Evolutionary conservation across 2,329 filamentous ascomycete species (phyloP), one percentile per base, ranked within the genome.

Genomic region (Claviceps spartinae): DNA sequence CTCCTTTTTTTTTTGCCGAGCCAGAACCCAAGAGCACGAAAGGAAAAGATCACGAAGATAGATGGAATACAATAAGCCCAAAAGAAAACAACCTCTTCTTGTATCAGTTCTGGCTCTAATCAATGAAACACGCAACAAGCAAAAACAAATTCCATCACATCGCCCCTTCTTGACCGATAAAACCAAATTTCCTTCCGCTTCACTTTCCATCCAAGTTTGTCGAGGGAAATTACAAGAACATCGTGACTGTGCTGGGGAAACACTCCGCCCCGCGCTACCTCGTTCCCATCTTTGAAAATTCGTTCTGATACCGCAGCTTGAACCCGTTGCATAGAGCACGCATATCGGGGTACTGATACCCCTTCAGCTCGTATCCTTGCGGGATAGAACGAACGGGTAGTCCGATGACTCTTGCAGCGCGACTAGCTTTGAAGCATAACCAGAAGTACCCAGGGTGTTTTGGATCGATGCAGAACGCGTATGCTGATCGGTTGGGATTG

Each of bases 311-410:
- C 51, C 90, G 75, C 63, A 91, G 69, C 76, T 97, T 97, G 76
- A 97, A 97, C 5, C 91, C 93, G 70, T 98, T 98, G 75, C 91
- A 95, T 56, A 98, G 73, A 48, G 89, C 88, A 59, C 85, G 79
- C 86, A 97, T 95, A 62, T 97, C 90, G 1, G 93, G 91, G 65
- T 98, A 98, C 50, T 85, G 80, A 59, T 86, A 86, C 59, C 86
- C 86, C 69, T 89, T 82, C 61, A 98, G 77, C 72, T 97, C 89
- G 64, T 91, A 98, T 5, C 88, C 93, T 61, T 94, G 86, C 2
- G 93, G 93, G 18, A 97, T 86, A 40, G 96, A 83, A 60, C 93
- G 90, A 57, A 98, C 88, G 5, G 82, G 81, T 83, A 91, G 90
- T 47, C 81, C 82, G 56, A 86, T 82, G 50, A 91, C 80, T 45